Evolutionary conservation across 306 rosid species (phyloP), one percentile per base, ranked within the genome.

Genomic region (Cicer chorassanicum): DNA sequence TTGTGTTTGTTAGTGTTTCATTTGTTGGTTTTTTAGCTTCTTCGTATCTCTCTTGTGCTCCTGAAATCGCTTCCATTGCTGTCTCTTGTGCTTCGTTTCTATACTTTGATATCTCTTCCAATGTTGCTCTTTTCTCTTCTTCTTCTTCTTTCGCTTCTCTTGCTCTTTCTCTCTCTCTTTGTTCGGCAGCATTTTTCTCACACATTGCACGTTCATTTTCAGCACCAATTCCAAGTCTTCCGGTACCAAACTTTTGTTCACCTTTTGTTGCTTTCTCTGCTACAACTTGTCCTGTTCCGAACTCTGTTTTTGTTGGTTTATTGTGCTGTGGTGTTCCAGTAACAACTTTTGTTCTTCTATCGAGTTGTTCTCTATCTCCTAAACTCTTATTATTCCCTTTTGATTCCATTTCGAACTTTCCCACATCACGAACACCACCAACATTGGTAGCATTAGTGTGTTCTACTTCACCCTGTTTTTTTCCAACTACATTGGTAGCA

Each of bases 1-100:
- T 49, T 59, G 81, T 75, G 3, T 62, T 6, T 4, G 56, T 51
- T 0, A 86, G 44, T 60, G 85, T 72, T 53, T 86, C 75, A 4
- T 70, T 80, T 8, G 56, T 70, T 8, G 80, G 77, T 73, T 86
- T 72, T 41, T 86, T 85, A 7, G 90, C 89, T 59, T 40, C 46
- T 54, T 80, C 83, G 13, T 82, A 83, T 7, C 82, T 70, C 74
- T 84, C 92, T 63, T 82, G 84, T 0, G 93, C 91, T 0, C 82
- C 93, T 64, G 68, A 51, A 10, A 87, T 11, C 2, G 78, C 82
- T 14, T 81, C 91, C 40, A 56, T 67, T 2, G 81, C 39, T 9
- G 40, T 86, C 70, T 83, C 68, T 75, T 87, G 88, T 6, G 84
- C 87, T 40, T 40, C 39, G 2, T 74, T 86, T 74, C 87, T 83